Evolutionary conservation across 2,329 filamentous ascomycete genomes (phyloP), one percentile per base, ranked within the genome.

Genomic region (Arthrobotrys sphaeroides): DNA sequence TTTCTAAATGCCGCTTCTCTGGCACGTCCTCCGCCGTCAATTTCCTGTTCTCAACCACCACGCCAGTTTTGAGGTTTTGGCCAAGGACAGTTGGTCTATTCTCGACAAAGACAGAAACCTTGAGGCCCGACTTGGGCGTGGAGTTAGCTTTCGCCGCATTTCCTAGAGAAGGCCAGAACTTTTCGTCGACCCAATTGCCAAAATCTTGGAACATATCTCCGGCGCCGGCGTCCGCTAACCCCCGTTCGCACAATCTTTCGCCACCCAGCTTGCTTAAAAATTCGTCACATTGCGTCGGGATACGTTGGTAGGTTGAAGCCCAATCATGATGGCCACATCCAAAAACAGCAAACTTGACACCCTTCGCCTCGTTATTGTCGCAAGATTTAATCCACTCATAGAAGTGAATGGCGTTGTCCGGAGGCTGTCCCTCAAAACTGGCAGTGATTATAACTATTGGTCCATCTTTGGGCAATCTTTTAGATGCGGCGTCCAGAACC

Each of bases 361-460:
- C 86, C 6, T 87, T 83, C 20, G 91, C 80, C 59, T 86, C 83
- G 2, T 85, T 82, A 2, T 83, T 84, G 66, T 86, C 83, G 9
- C 87, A 82, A 10, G 79, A 83, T 77, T 88, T 84, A 4, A 93
- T 81, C 91, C 91, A 93, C 16, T 85, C 83, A 22, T 90, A 86
- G 78, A 93, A 93, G 55, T 88, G 85, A 0, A 84, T 85, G 0
- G 91, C 91, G 76, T 94, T 93, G 75, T 92, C 90, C 0, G 90
- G 88, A 0, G 91, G 89, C 65, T 91, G 85, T 0, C 91, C 91
- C 79, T 94, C 91, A 78, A 93, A 94, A 0, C 88, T 90, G 0
- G 91, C 87, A 0, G 89, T 89, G 77, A 94, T 85, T 55, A 93
- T 85, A 22, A 92, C 83, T 0, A 91, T 85, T 0, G 90, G 90